phyloP scores from a whole-genome alignment of 495 filamentous ascomycete genomes.

The Hyphodiscus hymeniophilus region DNA sequence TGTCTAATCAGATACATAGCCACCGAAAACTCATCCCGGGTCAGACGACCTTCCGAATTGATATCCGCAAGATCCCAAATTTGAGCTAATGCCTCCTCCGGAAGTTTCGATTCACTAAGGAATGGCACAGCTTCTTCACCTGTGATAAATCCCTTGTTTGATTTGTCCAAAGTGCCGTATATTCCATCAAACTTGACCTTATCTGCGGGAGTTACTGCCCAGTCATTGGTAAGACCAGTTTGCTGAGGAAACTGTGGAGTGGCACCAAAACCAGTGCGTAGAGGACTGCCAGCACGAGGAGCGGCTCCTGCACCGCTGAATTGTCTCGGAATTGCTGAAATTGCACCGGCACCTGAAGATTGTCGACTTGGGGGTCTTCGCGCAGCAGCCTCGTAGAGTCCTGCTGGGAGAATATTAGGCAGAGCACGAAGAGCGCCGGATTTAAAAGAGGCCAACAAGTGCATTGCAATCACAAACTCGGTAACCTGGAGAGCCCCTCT shows the following conservation, averaged over 20 bases:
- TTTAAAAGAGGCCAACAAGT: conserved; percentile 85
- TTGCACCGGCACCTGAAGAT: conserved; percentile 35
- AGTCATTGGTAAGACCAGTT: conserved; percentile 55
- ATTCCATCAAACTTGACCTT: conserved; percentile 80
- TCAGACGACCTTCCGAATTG: conserved; percentile 77
- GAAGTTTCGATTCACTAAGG: conserved; percentile 82
- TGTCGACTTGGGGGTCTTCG: conserved; percentile 49
- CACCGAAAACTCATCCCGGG: conserved; percentile 86
- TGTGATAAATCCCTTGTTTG: conserved; percentile 71
- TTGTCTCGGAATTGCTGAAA: conserved; percentile 61
- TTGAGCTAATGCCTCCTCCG: conserved; percentile 85
- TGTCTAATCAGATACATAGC: conserved; percentile 95
- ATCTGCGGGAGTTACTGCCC: conserved; percentile 74
- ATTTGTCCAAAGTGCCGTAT: conserved; percentile 72
- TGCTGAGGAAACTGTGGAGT: conserved; percentile 42
- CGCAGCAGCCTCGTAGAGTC: conserved; percentile 85
- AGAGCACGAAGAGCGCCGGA: conserved; percentile 69
- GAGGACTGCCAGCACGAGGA: conserved; percentile 58
- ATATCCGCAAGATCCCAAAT: conserved; percentile 98
- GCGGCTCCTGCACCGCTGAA: conserved; percentile 54
- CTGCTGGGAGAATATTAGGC: conserved; percentile 73
- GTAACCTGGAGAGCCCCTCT: conserved; percentile 80
- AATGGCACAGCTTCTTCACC: conserved; percentile 93
- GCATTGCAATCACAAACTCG: conserved; percentile 98
- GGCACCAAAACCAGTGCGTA: conserved; percentile 49